Conservation (phyloP, 768 basidiomycete species). For the Lactarius deliciosus region DNA sequence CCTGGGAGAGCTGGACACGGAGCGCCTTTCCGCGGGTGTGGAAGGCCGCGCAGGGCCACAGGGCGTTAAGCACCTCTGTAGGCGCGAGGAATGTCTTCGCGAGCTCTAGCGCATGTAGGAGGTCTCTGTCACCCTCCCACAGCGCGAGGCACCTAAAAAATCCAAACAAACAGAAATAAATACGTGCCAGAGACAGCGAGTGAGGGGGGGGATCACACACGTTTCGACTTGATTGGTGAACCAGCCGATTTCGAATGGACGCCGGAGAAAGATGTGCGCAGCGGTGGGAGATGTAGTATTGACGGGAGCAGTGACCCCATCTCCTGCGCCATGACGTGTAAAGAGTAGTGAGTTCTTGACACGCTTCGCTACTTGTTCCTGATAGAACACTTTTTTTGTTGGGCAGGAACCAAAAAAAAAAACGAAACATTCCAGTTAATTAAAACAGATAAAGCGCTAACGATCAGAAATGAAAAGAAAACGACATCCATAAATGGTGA, state of each 20-base stretch:
- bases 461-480: not conserved
- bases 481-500: constrained; percentile 6
- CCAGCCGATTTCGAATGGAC: constrained; percentile 34
- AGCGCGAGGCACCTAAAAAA: constrained; percentile 56
- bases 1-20: constrained; percentile 32
- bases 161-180: constrained; percentile 8
- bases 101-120: constrained; percentile 60
- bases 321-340: not conserved
- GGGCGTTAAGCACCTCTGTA: constrained; percentile 62
- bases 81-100: constrained; percentile 63
- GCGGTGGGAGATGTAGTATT: constrained; percentile 46
- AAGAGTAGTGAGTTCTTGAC: constrained; percentile 49
- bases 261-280: constrained; percentile 58
- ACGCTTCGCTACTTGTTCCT: constrained; percentile 62
- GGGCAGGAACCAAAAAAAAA: constrained; percentile 1
- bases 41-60: constrained; percentile 58
- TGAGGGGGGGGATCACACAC: constrained; percentile 39
- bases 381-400: constrained; percentile 56
- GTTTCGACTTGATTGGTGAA: constrained; percentile 64
- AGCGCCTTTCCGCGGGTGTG: constrained; percentile 31
- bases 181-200: not conserved
- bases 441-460: not conserved
- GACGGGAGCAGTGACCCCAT: not conserved
- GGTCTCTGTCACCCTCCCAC: constrained; percentile 60
- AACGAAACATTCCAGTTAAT: not conserved